phyloP scores from a whole-genome alignment of 768 basidiomycete genomes.

The Fistulinella prunicolor region DNA sequence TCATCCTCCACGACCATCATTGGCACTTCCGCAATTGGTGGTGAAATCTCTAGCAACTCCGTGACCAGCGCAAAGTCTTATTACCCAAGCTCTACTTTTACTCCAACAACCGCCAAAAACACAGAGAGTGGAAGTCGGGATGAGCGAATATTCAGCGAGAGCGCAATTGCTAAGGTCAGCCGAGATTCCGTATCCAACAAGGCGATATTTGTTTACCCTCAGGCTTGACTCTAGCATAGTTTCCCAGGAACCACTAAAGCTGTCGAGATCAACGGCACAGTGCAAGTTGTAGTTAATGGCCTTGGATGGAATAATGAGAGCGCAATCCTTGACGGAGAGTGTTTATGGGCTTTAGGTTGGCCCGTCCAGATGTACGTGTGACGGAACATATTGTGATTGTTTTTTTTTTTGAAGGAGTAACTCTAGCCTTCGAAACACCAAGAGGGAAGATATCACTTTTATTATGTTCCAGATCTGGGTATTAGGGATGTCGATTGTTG shows the following conservation, averaged over 20 bases:
- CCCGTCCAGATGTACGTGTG: slow-evolving; percentile 60
- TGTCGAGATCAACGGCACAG: slow-evolving; percentile 22
- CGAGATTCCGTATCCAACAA: background rate
- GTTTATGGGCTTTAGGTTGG: slow-evolving; percentile 65
- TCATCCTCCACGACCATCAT: background rate
- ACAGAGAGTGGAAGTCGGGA: background rate
- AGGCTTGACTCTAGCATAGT: slow-evolving; percentile 4
- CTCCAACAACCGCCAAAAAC: background rate
- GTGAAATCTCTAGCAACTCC: background rate
- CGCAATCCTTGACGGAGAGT: slow-evolving; percentile 42
- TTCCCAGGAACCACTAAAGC: slow-evolving; percentile 24
- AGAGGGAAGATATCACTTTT: slow-evolving; percentile 76
- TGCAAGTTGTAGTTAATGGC: slow-evolving; percentile 33
- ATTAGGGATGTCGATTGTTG: slow-evolving; percentile 72
- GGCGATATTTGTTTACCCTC: background rate
- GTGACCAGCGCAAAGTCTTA: background rate
- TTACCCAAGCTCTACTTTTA: background rate
- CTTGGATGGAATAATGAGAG: slow-evolving; percentile 33
- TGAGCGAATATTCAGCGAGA: background rate
- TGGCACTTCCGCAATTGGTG: background rate
- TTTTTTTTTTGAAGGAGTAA: background rate
- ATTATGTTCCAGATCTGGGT: slow-evolving; percentile 81
- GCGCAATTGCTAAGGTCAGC: slow-evolving; percentile 2
- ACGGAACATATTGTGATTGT: no score
- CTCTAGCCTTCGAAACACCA: slow-evolving; percentile 61